Base-by-base conservation (phyloP, 1,139 yeast species). In the Hansenula anomala region DNA sequence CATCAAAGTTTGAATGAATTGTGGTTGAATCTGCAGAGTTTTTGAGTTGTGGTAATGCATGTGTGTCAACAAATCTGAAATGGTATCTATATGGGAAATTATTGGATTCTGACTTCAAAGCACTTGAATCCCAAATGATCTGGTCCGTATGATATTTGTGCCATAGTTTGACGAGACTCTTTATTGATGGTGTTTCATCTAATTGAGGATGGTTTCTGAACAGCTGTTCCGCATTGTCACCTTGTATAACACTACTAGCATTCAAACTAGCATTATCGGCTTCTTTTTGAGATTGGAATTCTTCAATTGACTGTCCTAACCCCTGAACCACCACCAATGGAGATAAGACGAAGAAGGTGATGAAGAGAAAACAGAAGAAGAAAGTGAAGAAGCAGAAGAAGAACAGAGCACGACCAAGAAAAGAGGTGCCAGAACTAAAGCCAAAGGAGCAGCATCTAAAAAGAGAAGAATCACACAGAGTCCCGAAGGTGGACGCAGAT, bases 241-340 rank as follows among this genome's bases (percentile, higher is more conserved):
- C n/a, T n/a, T n/a, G n/a, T n/a, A n/a, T 36, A 13, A 47, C 25
- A 10, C 11, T 8, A 23, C 4, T 8, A 8, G 41, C 34, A 47
- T 38, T 9, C 16, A n/a, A 2, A 35, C 34, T 19, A n/a, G n/a
- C n/a, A n/a, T n/a, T n/a, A n/a, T n/a, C n/a, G n/a, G n/a, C n/a
- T n/a, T n/a, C n/a, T n/a, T n/a, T 7, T 61, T 40, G 2, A 57
- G 47, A 13, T 59, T 51, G 34, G 61, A 42, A 5, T 66, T 67
- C 3, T 56, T 47, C 36, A 56, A 46, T 16, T 59, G 42, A 4
- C 50, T 39, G 2, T 57, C 61, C 64, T 6, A 63, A 38, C 2
- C 72, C 72, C 40, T 67, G 72, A 3, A 67, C 42, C 1, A 59
- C 47, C 16, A 66, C 59, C 34, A 66, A 43, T 0, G 72, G 72